Conservation (phyloP, 441 rosid genomes). For the Adansonia grandidieri region DNA sequence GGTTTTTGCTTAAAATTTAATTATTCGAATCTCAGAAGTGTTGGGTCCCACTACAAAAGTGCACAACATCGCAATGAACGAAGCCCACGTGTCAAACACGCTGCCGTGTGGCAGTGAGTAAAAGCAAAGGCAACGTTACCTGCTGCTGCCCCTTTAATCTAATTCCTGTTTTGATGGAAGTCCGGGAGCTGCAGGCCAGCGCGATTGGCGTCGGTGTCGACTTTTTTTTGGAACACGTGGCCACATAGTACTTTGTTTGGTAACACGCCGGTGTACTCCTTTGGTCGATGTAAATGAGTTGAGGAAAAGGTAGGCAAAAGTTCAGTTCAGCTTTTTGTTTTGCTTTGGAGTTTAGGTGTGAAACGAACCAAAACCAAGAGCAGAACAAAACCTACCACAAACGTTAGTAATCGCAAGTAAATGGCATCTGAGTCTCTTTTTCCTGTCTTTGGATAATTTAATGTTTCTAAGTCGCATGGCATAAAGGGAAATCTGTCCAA, state of each 20-base stretch:
- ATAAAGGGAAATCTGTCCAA: not conserved
- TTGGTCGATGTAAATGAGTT: not conserved
- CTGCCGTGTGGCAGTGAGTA: constrained; percentile 10
- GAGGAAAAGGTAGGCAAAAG: not conserved
- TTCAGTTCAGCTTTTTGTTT: not conserved
- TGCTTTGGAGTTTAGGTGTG: not conserved
- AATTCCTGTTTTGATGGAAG: not conserved
- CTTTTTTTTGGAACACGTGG: constrained; percentile 1
- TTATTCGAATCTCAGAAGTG: not conserved
- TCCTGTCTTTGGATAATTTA: too few relatives aligned
- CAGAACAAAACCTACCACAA: too few relatives aligned
- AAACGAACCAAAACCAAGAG: not conserved
- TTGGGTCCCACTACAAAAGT: constrained; percentile 8
- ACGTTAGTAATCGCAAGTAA: too few relatives aligned
- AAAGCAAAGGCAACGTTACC: not conserved
- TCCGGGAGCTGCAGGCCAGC: not conserved
- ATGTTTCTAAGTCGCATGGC: not conserved
- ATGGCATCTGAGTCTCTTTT: too few relatives aligned
- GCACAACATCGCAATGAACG: not conserved
- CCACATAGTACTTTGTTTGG: not conserved
- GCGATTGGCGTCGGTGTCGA: not conserved
- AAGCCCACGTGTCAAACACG: constrained; percentile 20
- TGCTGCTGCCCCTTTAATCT: too few relatives aligned
- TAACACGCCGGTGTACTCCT: not conserved
- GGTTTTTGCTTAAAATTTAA: not conserved